phyloP scores from a whole-genome alignment of 352 stramenopile genomes.

The Globisporangium rhizosaccharum region DNA sequence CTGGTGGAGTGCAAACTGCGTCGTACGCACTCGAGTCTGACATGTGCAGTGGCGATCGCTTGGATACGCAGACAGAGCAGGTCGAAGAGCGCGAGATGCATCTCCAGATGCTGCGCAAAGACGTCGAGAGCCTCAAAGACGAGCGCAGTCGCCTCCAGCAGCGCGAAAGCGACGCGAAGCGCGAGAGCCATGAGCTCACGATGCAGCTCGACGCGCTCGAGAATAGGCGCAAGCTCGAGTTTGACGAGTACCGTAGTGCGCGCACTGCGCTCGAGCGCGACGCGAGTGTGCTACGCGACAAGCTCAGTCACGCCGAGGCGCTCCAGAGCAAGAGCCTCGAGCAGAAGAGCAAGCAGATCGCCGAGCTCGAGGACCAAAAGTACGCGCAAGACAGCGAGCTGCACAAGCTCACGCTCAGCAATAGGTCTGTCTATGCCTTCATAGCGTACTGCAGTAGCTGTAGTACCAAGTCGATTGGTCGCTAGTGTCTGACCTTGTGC shows the following conservation, averaged over 20 bases:
- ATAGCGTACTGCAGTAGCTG: not conserved
- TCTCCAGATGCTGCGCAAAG: constrained; percentile 37
- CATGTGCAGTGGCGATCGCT: not conserved
- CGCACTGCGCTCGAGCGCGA: constrained; percentile 53
- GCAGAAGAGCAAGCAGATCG: constrained; percentile 52
- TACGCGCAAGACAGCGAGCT: constrained; percentile 54
- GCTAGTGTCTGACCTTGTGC: not conserved
- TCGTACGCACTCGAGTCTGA: not conserved
- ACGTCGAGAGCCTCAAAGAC: constrained; percentile 36
- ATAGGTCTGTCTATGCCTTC: constrained; percentile 17
- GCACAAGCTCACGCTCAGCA: constrained; percentile 32
- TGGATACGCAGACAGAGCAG: constrained; percentile 30
- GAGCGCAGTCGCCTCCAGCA: constrained; percentile 62
- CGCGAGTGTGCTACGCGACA: constrained; percentile 39
- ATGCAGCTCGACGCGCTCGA: constrained; percentile 73
- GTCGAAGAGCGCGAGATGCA: constrained; percentile 48
- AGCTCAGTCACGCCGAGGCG: constrained; percentile 40
- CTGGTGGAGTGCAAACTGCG: not conserved
- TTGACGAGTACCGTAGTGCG: constrained; percentile 58
- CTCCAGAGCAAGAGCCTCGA: constrained; percentile 34
- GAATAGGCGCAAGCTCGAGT: constrained; percentile 49
- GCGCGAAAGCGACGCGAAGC: constrained; percentile 51
- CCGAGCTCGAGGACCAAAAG: constrained; percentile 56
- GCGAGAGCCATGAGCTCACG: constrained; percentile 48
- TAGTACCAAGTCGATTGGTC: not conserved